phyloP scores from a whole-genome alignment of 768 basidiomycete genomes.

The Pholiota microspora region DNA sequence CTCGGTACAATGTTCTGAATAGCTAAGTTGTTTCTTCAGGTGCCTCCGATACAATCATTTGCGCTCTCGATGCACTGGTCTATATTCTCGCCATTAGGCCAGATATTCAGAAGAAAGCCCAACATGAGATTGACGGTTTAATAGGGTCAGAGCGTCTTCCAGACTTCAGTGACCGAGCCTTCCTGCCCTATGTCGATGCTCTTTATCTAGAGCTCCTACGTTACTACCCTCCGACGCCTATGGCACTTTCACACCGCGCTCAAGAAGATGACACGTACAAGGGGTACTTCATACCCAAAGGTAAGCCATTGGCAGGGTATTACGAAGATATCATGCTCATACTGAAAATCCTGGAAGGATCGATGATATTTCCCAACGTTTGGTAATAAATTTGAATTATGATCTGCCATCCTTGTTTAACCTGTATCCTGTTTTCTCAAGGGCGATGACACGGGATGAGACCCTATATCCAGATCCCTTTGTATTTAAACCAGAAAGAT shows the following conservation, averaged over 20 bases:
- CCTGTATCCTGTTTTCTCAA: too few species aligned
- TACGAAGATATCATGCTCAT: neutral
- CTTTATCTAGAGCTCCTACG: neutral
- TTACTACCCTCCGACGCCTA: neutral
- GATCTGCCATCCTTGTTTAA: too few species aligned
- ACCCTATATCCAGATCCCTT: slow-evolving; percentile 30
- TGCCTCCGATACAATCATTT: neutral
- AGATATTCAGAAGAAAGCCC: neutral
- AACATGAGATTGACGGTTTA: neutral
- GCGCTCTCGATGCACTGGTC: neutral
- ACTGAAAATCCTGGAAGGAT: neutral
- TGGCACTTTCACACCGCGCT: neutral
- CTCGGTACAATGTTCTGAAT: too few species aligned
- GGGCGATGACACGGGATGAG: slow-evolving; percentile 27
- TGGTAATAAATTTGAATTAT: neutral
- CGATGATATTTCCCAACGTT: neutral
- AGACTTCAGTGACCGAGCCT: neutral
- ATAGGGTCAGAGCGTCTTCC: neutral
- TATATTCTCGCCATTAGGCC: neutral
- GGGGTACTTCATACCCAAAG: slow-evolving; percentile 1
- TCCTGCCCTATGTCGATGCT: neutral
- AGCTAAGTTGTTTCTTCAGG: neutral
- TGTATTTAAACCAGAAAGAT: slow-evolving; percentile 30
- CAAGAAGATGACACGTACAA: neutral
- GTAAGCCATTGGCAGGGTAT: neutral